Conservation (phyloP, 225 moss, liverwort and hornwort genomes). For the Takakia lepidozioides region DNA sequence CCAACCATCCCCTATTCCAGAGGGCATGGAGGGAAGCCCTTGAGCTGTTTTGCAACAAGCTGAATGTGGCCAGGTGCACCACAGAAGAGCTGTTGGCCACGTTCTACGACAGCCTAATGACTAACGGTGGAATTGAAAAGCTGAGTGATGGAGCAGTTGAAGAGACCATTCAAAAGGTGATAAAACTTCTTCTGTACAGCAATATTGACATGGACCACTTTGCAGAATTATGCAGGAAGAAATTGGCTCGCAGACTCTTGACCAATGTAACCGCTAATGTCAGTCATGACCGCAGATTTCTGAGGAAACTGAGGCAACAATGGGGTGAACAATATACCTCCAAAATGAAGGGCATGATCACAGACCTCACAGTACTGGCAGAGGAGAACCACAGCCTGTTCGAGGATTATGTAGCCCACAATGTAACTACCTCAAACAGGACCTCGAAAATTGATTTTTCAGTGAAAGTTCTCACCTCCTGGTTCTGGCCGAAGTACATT, state of each 20-base stretch:
- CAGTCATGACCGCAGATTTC: constrained; percentile 91
- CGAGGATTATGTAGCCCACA: constrained; percentile 75
- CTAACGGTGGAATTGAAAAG: constrained; percentile 96
- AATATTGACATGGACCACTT: constrained; percentile 95
- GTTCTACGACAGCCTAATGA: constrained; percentile 90
- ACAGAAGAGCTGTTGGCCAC: constrained; percentile 94
- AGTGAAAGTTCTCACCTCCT: constrained; percentile 91
- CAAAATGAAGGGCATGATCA: constrained; percentile 99
- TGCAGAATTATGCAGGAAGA: constrained; percentile 97
- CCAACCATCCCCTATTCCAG: constrained; percentile 87
- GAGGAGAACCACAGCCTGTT: constrained; percentile 85
- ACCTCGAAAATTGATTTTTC: constrained; percentile 97
- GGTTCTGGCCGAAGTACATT: constrained; percentile 97
- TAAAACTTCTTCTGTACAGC: constrained; percentile 95
- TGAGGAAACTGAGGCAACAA: constrained; percentile 95
- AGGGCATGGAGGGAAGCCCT: constrained; percentile 98
- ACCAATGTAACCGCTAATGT: constrained; percentile 97
- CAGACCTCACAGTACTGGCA: constrained; percentile 88
- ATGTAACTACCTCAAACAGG: constrained; percentile 64
- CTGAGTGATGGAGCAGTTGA: constrained; percentile 97
- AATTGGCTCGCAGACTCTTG: constrained; percentile 80
- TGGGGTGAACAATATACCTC: constrained; percentile 97
- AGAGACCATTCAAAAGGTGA: constrained; percentile 96
- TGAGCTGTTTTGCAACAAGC: constrained; percentile 97
- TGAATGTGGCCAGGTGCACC: constrained; percentile 88